These are phyloP conservation scores for Lachancea lanzarotensis DNA, from an alignment of 805 yeast species.

Conservation along the genomic window DNA sequence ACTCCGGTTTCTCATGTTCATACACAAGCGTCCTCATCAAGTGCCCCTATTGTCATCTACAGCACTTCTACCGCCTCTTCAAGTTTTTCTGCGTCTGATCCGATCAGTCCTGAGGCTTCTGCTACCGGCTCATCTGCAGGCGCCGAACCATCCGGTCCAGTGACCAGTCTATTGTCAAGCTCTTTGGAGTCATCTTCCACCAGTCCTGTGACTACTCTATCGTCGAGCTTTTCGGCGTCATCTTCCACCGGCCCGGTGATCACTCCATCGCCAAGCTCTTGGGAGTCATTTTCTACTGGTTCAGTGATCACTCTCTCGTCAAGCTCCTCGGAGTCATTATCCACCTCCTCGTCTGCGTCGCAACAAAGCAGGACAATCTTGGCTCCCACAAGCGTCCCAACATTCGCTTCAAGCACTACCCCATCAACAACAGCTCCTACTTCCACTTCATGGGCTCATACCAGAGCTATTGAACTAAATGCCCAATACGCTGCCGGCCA, in stretches of 20 bases:
- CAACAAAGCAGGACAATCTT: conserved; percentile 7
- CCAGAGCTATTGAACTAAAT: conserved; percentile 41
- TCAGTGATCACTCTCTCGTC: not conserved
- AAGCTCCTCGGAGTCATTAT: not conserved
- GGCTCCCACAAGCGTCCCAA: conserved; percentile 7
- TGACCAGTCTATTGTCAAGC: not conserved
- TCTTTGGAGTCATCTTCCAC: not conserved
- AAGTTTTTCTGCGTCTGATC: not conserved
- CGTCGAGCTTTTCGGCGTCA: not conserved
- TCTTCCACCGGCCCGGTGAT: too few species aligned
- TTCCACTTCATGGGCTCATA: conserved; percentile 33
- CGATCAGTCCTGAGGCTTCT: not conserved
- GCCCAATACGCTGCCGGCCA: conserved; percentile 38
- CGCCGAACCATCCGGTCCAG: too few species aligned
- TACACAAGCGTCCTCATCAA: conserved; percentile 11
- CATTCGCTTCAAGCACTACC: conserved; percentile 10
- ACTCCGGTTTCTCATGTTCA: conserved; percentile 4
- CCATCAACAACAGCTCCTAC: conserved; percentile 10
- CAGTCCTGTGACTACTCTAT: too few species aligned
- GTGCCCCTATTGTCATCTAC: conserved; percentile 9
- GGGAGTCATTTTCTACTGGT: not conserved
- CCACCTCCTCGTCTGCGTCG: not conserved
- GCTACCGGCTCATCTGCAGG: not conserved
- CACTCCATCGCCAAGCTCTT: not conserved
- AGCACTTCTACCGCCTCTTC: not conserved